phyloP scores from a whole-genome alignment of 257 asterid genomes.

The Solanum boliviense region DNA sequence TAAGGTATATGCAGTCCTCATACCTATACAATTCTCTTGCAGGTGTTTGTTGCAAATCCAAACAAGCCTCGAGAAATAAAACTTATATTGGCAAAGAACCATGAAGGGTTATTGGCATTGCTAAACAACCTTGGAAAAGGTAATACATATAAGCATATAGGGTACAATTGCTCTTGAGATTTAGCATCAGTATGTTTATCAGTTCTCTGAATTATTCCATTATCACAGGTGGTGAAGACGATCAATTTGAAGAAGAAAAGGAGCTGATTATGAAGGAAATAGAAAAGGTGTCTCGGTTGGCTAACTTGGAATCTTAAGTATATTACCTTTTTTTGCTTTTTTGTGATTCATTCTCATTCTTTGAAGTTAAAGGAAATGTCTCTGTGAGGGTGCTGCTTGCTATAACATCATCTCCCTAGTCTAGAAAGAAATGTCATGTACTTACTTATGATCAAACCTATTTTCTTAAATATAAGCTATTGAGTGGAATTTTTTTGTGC shows the following conservation, averaged over 20 bases:
- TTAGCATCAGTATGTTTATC: background rate
- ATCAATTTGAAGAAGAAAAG: slow-evolving; percentile 90
- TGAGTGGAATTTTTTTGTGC: background rate
- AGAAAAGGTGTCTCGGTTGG: slow-evolving; percentile 55
- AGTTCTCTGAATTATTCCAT: background rate
- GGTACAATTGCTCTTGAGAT: background rate
- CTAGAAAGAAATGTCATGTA: background rate
- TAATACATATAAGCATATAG: slow-evolving; percentile 7
- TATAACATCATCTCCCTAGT: background rate
- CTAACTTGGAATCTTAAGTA: slow-evolving; percentile 46
- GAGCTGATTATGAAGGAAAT: slow-evolving; percentile 83
- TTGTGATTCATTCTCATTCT: background rate
- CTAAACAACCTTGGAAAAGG: slow-evolving; percentile 85
- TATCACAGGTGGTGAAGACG: slow-evolving; percentile 78
- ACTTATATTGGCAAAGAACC: slow-evolving; percentile 77
- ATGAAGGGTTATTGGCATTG: slow-evolving; percentile 60
- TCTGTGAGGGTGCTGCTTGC: background rate
- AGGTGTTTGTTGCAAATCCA: slow-evolving; percentile 99
- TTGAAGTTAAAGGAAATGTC: background rate
- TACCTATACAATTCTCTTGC: slow-evolving; percentile 1
- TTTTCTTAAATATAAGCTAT: background rate
- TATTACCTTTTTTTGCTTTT: background rate
- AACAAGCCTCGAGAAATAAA: slow-evolving; percentile 87
- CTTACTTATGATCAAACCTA: background rate
- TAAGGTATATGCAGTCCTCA: background rate